Evolutionary conservation across 108 stramenopile species (phyloP).

Genomic region (Cylindrotheca fusiformis): DNA sequence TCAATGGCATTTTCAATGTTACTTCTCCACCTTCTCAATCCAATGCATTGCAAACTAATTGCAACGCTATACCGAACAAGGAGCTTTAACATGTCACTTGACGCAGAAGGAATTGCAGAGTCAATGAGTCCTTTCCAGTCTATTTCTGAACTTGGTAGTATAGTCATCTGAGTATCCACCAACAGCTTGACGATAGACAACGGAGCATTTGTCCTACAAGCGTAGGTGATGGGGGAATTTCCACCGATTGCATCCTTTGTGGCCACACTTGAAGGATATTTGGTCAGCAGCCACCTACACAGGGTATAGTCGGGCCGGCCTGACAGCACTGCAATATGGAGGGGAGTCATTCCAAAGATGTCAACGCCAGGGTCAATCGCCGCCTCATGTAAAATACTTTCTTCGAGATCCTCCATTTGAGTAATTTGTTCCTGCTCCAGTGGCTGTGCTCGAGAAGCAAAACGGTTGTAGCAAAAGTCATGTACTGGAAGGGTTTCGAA

Average conservation of each 20-base stretch:
- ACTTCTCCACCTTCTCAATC: neutral
- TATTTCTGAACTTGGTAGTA: neutral
- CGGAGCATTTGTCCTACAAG: neutral
- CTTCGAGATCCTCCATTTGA: neutral
- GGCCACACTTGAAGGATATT: neutral
- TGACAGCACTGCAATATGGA: neutral
- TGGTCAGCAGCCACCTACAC: neutral
- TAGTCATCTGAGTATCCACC: neutral
- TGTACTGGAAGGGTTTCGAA: neutral
- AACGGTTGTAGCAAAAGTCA: neutral
- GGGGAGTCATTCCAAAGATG: neutral
- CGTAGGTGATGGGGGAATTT: neutral
- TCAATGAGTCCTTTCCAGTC: neutral
- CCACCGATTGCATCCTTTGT: neutral
- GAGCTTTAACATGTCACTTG: neutral
- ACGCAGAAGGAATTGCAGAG: neutral
- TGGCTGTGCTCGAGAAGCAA: neutral
- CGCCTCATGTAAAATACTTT: neutral
- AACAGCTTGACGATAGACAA: neutral
- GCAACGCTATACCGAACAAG: neutral
- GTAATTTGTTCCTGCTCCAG: too few relatives aligned
- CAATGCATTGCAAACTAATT: slow-evolving; percentile 1
- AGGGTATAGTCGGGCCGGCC: neutral
- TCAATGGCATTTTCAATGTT: neutral
- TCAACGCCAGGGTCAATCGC: neutral